Base-by-base conservation (phyloP, 1,284 basidiomycete genomes). In the Tilletia horrida region DNA sequence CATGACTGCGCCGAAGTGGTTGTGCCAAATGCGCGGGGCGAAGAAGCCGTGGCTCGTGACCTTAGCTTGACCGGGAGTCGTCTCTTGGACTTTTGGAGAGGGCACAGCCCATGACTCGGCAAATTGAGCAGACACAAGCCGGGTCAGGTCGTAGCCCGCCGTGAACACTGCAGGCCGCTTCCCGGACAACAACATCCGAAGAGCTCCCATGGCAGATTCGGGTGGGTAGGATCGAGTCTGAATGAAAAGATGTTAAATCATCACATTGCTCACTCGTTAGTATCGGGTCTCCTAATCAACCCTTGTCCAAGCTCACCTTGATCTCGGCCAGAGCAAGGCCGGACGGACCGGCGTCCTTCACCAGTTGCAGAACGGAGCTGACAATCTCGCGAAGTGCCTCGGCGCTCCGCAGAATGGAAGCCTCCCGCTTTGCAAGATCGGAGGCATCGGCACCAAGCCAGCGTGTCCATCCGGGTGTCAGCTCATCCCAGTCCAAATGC, bases 141-240 rank as follows among this genome's bases (percentile, higher is more conserved):
- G 55, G 16, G 27, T 18, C 14, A 29, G 27, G 29, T 59, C 55
- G 29, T 59, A 59, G 1, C 55, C 55, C 27, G 55, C 55, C 55
- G 9, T 18, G 55, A 59, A 59, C 7, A 31, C 14, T 18, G 35
- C 55, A 14, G 55, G 55, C 3, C 16, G 8, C 13, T 31, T 11
- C 6, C 55, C 55, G 16, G 50, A 18, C 7, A 59, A 18, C 2
- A 35, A 14, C 55, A 9, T 35, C 11, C 35, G 35, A 40, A 40
- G 35, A 40, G 35, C 35, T 40, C 35, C 11, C 35, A 40, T 40
- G 6, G 35, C 35, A 6, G 35, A 6, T 11, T 40, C 35, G 11
- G 4, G 11, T 4, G 4, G 6, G 35, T 40, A 40, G 35, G 35
- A 40, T 11, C 11, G 35, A 11, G 6, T 11, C 4, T 40, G 35